Conservation (phyloP, 2,329 filamentous ascomycete species). For the Alternaria sp. region DNA sequence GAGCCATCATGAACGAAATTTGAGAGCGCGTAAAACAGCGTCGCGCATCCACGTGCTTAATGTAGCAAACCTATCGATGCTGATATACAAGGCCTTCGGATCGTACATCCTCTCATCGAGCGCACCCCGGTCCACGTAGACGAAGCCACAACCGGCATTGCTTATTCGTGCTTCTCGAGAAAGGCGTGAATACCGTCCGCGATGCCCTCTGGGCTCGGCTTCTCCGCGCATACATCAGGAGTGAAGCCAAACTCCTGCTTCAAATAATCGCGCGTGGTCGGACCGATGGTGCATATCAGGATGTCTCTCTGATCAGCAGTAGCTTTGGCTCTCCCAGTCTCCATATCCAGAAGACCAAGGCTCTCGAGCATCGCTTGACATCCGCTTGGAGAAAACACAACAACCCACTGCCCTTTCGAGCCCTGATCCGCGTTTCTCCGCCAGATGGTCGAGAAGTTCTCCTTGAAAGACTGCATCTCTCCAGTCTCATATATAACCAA, state of each 20-base stretch:
- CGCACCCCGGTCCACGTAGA: background rate
- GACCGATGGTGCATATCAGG: constrained; percentile 86
- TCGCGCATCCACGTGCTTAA: background rate
- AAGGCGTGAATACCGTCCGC: constrained; percentile 66
- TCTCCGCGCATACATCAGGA: constrained; percentile 80
- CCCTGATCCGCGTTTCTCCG: constrained; percentile 50
- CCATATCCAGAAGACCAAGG: constrained; percentile 54
- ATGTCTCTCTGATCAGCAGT: constrained; percentile 52
- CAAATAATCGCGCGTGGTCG: constrained; percentile 84
- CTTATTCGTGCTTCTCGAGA: background rate
- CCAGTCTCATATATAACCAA: constrained; percentile 85
- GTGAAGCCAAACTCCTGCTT: constrained; percentile 67
- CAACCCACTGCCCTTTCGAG: constrained; percentile 67
- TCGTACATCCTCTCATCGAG: background rate
- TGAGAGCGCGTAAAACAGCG: background rate
- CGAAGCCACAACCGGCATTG: background rate
- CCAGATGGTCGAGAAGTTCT: constrained; percentile 66
- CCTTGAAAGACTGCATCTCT: constrained; percentile 78
- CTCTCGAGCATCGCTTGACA: constrained; percentile 66
- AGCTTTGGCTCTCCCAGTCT: constrained; percentile 45
- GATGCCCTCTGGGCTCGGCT: constrained; percentile 82
- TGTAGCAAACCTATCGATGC: background rate
- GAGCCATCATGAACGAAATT: background rate
- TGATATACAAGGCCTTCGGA: background rate
- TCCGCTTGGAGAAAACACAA: constrained; percentile 72